Evolutionary conservation across 2,329 filamentous ascomycete genomes (phyloP).

Genomic region (Apiospora koreana): DNA sequence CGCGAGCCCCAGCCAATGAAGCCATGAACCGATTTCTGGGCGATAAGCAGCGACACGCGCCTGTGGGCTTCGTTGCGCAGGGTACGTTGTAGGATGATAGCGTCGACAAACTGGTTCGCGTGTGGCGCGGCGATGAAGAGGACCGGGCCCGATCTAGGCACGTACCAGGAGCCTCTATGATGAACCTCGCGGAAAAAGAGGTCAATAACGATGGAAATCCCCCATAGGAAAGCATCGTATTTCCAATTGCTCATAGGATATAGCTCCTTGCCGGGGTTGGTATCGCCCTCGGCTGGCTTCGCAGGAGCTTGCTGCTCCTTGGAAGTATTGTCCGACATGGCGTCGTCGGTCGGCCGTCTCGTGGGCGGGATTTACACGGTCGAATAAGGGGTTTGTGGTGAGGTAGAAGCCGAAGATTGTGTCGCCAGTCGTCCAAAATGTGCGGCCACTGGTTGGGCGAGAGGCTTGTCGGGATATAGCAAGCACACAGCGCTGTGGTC

Average conservation of each 20-base stretch:
- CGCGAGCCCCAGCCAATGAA: slow-evolving; percentile 89
- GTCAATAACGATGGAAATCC: slow-evolving; percentile 81
- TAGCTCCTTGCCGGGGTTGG: slow-evolving; percentile 49
- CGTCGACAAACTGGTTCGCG: slow-evolving; percentile 96
- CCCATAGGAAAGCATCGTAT: slow-evolving; percentile 78
- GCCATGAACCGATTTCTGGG: slow-evolving; percentile 91
- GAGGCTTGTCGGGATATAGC: not conserved
- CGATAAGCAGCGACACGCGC: slow-evolving; percentile 89
- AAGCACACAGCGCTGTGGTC: not conserved
- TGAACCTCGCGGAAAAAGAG: slow-evolving; percentile 98
- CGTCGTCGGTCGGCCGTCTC: not conserved
- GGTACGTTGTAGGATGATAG: slow-evolving; percentile 87
- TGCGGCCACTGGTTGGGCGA: not conserved
- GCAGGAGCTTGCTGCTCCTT: slow-evolving; percentile 15
- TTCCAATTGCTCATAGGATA: slow-evolving; percentile 73
- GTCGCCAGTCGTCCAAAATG: not conserved
- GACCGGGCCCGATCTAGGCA: slow-evolving; percentile 83
- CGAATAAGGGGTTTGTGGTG: not conserved
- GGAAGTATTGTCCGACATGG: slow-evolving; percentile 18
- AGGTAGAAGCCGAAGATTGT: not conserved
- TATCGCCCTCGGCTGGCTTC: slow-evolving; percentile 14
- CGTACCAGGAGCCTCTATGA: slow-evolving; percentile 91
- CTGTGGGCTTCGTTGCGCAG: slow-evolving; percentile 84
- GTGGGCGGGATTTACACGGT: not conserved
- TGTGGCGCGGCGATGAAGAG: slow-evolving; percentile 97